Percentiles rank a stretch among this genome's conserved stretches.
phyloP scores from a whole-genome alignment of 768 basidiomycete genomes.

The Lactifluus hygrophoroides region DNA sequence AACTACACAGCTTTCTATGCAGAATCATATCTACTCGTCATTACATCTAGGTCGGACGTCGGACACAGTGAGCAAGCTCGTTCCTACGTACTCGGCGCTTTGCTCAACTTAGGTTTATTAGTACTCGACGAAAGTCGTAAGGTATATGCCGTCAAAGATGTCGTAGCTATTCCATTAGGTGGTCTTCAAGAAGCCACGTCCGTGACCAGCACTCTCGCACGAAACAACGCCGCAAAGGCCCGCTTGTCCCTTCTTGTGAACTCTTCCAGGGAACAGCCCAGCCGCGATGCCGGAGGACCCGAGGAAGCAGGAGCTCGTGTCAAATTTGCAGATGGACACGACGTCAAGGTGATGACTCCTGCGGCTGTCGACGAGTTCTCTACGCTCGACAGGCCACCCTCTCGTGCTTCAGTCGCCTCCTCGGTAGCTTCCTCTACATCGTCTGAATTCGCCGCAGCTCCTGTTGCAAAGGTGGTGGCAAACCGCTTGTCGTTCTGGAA shows the following conservation, averaged over 20 bases:
- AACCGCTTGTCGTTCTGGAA: conserved; percentile 70
- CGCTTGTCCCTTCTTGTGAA: conserved; percentile 39
- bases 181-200: conserved; percentile 48
- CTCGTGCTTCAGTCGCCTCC: conserved; percentile 29
- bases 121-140: conserved; percentile 56
- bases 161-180: conserved; percentile 63
- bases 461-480: conserved; percentile 55
- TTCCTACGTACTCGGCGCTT: background rate
- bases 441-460: conserved; percentile 37
- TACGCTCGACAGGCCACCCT: conserved; percentile 16
- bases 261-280: background rate
- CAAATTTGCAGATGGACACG: conserved; percentile 42
- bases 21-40: conserved; percentile 74
- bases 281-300: conserved; percentile 8
- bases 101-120: conserved; percentile 25
- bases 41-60: conserved; percentile 52
- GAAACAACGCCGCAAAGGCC: conserved; percentile 38
- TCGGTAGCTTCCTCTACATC: conserved; percentile 47
- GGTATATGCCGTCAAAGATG: conserved; percentile 61
- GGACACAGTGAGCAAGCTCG: conserved; percentile 49
- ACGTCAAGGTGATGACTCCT: conserved; percentile 40
- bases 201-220: conserved; percentile 42
- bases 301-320: conserved; percentile 32
- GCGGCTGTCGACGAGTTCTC: conserved; percentile 21
- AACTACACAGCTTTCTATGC: conserved; percentile 8